A percentile compares a stretch with the other conserved stretches of the same genome.
phyloP scores from a whole-genome alignment of 2,329 filamentous ascomycete species.

The Venturia oleaginea region DNA sequence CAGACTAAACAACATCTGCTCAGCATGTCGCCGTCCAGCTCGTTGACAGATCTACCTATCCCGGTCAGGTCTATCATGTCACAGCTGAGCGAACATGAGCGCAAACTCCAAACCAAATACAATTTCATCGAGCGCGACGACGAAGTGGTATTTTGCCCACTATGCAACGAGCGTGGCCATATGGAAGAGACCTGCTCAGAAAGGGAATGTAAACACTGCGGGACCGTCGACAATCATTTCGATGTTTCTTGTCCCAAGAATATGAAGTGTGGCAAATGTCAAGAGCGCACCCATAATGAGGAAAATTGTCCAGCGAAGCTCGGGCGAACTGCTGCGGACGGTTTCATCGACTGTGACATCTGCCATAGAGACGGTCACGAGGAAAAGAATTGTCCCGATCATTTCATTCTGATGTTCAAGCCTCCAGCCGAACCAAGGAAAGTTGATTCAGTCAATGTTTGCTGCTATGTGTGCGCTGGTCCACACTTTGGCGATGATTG shows the following conservation, averaged over 20 bases:
- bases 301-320: constrained; percentile 49
- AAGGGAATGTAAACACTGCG: constrained; percentile 34
- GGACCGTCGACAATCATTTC: constrained; percentile 36
- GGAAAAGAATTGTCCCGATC: constrained; percentile 52
- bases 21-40: not conserved
- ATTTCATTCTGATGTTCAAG: constrained; percentile 48
- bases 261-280: constrained; percentile 50
- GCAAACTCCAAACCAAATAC: constrained; percentile 4
- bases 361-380: constrained; percentile 49
- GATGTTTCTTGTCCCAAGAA: constrained; percentile 43
- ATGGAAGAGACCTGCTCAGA: constrained; percentile 32
- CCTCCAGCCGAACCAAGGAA: constrained; percentile 30
- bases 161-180: constrained; percentile 36
- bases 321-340: constrained; percentile 42
- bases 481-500: constrained; percentile 52
- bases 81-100: not conserved
- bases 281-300: constrained; percentile 50
- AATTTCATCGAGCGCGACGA: constrained; percentile 1
- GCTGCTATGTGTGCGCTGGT: constrained; percentile 49
- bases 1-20: not conserved
- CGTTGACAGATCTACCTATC: not conserved
- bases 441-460: constrained; percentile 42
- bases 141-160: constrained; percentile 10
- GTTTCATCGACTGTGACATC: constrained; percentile 47
- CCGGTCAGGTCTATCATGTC: constrained; percentile 1